Conservation (phyloP, 768 basidiomycete genomes). For the Jaapia argillacea region DNA sequence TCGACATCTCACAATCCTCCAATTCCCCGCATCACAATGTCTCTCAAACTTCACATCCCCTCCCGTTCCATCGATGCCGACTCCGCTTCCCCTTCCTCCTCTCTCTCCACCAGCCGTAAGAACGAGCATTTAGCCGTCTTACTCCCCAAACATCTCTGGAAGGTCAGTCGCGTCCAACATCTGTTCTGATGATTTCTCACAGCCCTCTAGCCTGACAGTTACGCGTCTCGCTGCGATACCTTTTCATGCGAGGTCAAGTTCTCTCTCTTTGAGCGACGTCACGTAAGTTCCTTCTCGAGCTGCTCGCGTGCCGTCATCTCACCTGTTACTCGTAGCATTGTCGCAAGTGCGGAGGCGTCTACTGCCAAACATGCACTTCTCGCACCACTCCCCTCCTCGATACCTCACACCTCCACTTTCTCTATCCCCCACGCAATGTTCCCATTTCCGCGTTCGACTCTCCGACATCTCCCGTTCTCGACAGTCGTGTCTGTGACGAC, state of each 20-base stretch:
- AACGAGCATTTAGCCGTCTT: constrained; percentile 78
- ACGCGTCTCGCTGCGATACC: constrained; percentile 59
- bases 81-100: too few relatives aligned
- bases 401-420: constrained; percentile 57
- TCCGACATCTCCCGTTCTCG: constrained; percentile 45
- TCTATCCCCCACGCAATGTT: constrained; percentile 61
- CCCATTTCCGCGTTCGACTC: constrained; percentile 48
- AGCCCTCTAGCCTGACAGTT: constrained; percentile 41
- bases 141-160: constrained; percentile 63
- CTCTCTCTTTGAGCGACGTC: constrained; percentile 31
- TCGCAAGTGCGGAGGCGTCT: constrained; percentile 76
- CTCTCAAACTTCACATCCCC: too few relatives aligned
- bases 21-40: too few relatives aligned
- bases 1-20: too few relatives aligned
- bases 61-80: too few relatives aligned
- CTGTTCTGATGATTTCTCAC: constrained; percentile 6
- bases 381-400: constrained; percentile 59
- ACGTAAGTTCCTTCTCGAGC: not conserved
- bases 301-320: not conserved
- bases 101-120: constrained; percentile 17
- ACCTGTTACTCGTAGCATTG: constrained; percentile 54
- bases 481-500: constrained; percentile 65
- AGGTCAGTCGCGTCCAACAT: constrained; percentile 28
- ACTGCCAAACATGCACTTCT: constrained; percentile 53
- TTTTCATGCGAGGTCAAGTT: constrained; percentile 60